Evolutionary conservation across 2,329 filamentous ascomycete species (phyloP), one percentile per base, ranked within the genome.

Genomic region (Aspergillus sclerotialis): DNA sequence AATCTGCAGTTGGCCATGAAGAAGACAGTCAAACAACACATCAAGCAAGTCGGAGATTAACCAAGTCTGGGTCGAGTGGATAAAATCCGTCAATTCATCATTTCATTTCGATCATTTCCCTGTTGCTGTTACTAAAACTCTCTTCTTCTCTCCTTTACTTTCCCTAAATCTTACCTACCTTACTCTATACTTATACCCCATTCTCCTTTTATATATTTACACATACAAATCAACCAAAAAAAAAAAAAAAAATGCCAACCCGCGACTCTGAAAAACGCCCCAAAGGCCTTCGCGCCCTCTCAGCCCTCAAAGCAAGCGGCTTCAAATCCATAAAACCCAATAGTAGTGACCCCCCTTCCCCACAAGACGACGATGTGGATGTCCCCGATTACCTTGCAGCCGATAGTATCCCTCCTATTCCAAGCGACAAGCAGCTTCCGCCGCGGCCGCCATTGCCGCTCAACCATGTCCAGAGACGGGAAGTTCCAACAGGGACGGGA

Each of bases 181-280:
- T 36, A 33, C 33, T 28, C 18, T 29, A 24, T 38, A 24, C 36
- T 19, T 32, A 29, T 32, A 12, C 18, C 15, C 36, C n/a, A n/a
- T 32, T 21, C n/a, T 3, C 28, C 12, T 33, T 18, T 28, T 8
- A 30, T 24, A 27, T 25, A 28, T 24, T 30, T 30, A 12, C 29
- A 35, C 21, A 38, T 28, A 25, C 17, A 28, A 13, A 19, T 33
- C 32, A n/a, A n/a, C n/a, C n/a, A 38, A 33, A 33, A 13, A 43
- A 27, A 4, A 9, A 5, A 23, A 13, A 8, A 8, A 28, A 17
- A 11, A 60, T 60, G 56, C 53, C 53, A 7, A 50, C 57, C 28
- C 50, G 56, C 33, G 55, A 60, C 27, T 52, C 55, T n/a, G 56
- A 58, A 16, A 57, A 56, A 29, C 53, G 55, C 32, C 48, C 55